phyloP scores from a whole-genome alignment of 306 rosid species.

The Dalbergia cultrata region DNA sequence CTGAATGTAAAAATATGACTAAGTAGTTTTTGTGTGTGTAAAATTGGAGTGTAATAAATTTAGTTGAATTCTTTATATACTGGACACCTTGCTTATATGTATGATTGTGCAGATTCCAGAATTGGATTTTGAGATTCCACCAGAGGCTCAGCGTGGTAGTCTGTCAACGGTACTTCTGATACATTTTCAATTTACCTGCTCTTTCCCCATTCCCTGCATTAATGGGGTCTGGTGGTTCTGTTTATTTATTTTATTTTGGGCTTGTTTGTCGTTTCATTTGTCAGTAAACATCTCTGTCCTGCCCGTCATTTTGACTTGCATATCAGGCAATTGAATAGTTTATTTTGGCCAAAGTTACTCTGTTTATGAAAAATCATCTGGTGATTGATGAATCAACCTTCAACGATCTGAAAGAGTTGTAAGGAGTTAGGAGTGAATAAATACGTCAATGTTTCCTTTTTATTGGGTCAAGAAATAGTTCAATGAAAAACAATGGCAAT shows the following conservation, averaged over 20 bases:
- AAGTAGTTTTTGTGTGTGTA: neutral
- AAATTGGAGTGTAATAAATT: constrained; percentile 31
- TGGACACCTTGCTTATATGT: constrained; percentile 33
- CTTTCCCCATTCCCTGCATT: neutral
- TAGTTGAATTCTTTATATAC: constrained; percentile 20
- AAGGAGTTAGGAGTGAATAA: neutral
- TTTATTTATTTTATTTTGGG: neutral
- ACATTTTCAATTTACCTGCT: constrained; percentile 27
- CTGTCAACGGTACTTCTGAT: constrained; percentile 80
- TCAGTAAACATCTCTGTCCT: neutral
- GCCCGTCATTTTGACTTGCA: constrained; percentile 1
- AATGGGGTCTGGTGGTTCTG: neutral
- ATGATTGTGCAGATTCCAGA: constrained; percentile 80
- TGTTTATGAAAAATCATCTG: neutral
- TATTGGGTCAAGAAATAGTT: constrained; percentile 6
- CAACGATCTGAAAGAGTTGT: neutral
- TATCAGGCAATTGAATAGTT: neutral
- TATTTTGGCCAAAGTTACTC: neutral
- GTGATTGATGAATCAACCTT: neutral
- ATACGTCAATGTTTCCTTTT: constrained; percentile 3
- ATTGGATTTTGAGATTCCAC: constrained; percentile 94
- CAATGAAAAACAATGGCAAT: neutral
- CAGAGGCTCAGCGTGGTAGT: constrained; percentile 92
- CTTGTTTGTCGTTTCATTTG: constrained; percentile 29
- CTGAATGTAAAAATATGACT: neutral